Percentiles rank a stretch among this genome's conserved stretches.
Conservation (phyloP, 2,329 filamentous ascomycete genomes). For the Xylogone sp. region DNA sequence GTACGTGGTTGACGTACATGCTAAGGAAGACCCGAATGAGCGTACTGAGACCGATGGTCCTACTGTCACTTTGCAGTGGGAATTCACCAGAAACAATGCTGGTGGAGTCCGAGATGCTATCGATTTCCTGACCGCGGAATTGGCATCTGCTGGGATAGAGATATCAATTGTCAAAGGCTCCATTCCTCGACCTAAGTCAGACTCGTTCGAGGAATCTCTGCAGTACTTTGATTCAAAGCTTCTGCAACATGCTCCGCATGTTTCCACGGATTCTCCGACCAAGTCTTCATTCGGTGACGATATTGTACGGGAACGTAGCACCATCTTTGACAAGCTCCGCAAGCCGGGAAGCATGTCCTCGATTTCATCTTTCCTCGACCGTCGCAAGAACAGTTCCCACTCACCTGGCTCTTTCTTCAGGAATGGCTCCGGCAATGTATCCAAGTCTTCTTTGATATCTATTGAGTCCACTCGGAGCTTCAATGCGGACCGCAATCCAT, state of each 20-base stretch:
- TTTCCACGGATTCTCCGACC: conserved; percentile 83
- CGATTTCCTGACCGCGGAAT: conserved; percentile 82
- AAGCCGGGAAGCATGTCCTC: conserved; percentile 94
- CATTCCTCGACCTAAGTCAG: conserved; percentile 97
- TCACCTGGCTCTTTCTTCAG: conserved; percentile 87
- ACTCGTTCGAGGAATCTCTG: conserved; percentile 95
- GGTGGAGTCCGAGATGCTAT: conserved; percentile 94
- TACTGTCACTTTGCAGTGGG: conserved; percentile 64
- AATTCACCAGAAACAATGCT: conserved; percentile 94
- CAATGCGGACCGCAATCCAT: conserved; percentile 89
- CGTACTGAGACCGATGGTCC: conserved; percentile 53
- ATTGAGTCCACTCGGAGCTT: conserved; percentile 92
- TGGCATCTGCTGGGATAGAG: conserved; percentile 88
- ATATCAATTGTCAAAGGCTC: conserved; percentile 82
- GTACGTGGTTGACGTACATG: conserved; percentile 83
- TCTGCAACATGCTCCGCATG: conserved; percentile 82
- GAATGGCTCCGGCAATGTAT: conserved; percentile 81
- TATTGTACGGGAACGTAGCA: conserved; percentile 71
- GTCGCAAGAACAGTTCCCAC: conserved; percentile 90
- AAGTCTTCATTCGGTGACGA: conserved; percentile 81
- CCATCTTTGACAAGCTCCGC: conserved; percentile 86
- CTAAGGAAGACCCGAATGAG: conserved; percentile 61
- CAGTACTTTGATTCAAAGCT: conserved; percentile 97
- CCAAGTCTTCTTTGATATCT: conserved; percentile 92
- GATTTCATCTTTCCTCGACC: conserved; percentile 91